Conservation (phyloP, 2,329 filamentous ascomycete genomes). For the Trichophyton rubrum region DNA sequence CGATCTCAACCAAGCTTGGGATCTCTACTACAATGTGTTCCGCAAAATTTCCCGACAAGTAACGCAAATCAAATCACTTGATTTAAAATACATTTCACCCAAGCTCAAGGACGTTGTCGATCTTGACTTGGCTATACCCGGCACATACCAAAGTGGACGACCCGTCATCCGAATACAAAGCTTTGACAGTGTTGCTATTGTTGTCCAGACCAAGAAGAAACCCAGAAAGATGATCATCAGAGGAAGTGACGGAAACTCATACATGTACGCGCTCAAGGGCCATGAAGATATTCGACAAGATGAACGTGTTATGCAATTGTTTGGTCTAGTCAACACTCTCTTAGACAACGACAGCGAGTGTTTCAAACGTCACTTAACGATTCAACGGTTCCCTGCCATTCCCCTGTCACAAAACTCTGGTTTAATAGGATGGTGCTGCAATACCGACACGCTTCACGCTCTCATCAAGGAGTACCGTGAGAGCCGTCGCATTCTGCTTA, state of each 20-base stretch:
- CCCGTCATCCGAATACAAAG: constrained; percentile 74
- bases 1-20: constrained; percentile 96
- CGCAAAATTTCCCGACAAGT: constrained; percentile 86
- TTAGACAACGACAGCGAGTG: constrained; percentile 88
- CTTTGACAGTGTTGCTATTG: constrained; percentile 78
- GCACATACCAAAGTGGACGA: constrained; percentile 72
- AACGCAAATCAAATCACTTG: constrained; percentile 80
- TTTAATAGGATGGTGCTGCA: constrained; percentile 89
- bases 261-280: constrained; percentile 90
- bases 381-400: constrained; percentile 92
- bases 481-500: constrained; percentile 90
- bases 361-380: constrained; percentile 93
- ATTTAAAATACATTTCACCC: constrained; percentile 93
- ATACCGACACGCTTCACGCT: constrained; percentile 93
- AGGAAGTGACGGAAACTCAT: constrained; percentile 77
- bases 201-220: constrained; percentile 94
- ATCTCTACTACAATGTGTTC: constrained; percentile 98
- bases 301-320: constrained; percentile 98
- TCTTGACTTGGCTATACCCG: constrained; percentile 87
- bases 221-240: constrained; percentile 78
- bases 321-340: constrained; percentile 92
- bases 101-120: constrained; percentile 76
- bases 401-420: constrained; percentile 93
- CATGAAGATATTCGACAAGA: constrained; percentile 99
- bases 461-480: constrained; percentile 96